A percentile compares a stretch with the other conserved stretches of the same genome.
Evolutionary conservation across 2,329 filamentous ascomycete genomes (phyloP).

Genomic region (Diplodia mutila): DNA sequence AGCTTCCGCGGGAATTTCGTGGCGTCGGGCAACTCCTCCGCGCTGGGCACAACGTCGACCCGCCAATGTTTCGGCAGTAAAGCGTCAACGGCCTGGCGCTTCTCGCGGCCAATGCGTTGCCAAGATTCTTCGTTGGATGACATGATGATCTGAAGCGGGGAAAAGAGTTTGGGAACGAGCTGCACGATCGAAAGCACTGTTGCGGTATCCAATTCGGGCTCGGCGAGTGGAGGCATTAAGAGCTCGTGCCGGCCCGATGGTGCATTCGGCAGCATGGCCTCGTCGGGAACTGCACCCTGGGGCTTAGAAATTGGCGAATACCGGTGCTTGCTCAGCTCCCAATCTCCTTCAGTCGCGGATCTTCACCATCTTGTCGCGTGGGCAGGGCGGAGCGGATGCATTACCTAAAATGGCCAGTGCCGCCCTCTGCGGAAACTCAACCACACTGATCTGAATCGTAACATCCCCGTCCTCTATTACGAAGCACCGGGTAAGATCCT

Average conservation of each 20-base stretch:
- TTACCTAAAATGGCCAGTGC: not conserved
- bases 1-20: slow-evolving; percentile 46
- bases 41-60: slow-evolving; percentile 52
- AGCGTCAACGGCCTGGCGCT: slow-evolving; percentile 58
- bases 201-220: not conserved
- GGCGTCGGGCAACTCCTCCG: slow-evolving; percentile 56
- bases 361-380: not conserved
- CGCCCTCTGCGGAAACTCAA: no score
- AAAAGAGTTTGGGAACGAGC: no score
- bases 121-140: no score
- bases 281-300: slow-evolving; percentile 1
- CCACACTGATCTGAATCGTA: no score
- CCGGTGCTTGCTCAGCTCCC: not conserved
- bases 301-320: not conserved
- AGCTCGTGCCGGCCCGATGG: not conserved
- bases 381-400: not conserved
- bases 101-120: slow-evolving; percentile 55
- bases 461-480: no score
- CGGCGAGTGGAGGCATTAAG: not conserved
- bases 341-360: not conserved
- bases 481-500: no score
- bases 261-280: no score
- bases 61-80: slow-evolving; percentile 63
- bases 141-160: no score
- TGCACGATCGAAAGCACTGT: no score